A percentile compares a stretch with the other conserved stretches of the same genome.
Conservation (phyloP, 495 filamentous ascomycete genomes). For the Massariosphaeria phaeospora region DNA sequence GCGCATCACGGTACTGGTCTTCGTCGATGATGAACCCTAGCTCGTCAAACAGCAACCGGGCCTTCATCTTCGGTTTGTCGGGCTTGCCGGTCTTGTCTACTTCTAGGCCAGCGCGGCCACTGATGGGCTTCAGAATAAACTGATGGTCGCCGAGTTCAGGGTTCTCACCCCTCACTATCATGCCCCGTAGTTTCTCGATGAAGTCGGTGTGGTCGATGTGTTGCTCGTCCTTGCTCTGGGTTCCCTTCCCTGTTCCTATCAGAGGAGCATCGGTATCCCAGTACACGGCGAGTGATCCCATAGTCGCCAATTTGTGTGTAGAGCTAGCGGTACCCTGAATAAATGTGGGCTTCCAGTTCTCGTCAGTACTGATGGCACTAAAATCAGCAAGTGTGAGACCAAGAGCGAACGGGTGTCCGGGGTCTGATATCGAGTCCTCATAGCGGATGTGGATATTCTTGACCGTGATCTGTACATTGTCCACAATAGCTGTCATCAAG, state of each 20-base stretch:
- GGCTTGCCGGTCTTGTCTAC: slow-evolving; percentile 83
- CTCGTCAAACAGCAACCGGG: slow-evolving; percentile 86
- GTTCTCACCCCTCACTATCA: slow-evolving; percentile 66
- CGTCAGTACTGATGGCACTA: slow-evolving; percentile 91
- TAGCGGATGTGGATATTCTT: slow-evolving; percentile 98
- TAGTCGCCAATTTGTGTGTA: slow-evolving; percentile 85
- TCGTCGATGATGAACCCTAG: slow-evolving; percentile 93
- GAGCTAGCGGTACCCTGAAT: slow-evolving; percentile 76
- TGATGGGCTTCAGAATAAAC: slow-evolving; percentile 92
- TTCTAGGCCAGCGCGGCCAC: slow-evolving; percentile 83
- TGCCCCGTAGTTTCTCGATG: slow-evolving; percentile 64
- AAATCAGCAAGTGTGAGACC: slow-evolving; percentile 90
- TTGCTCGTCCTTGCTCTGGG: slow-evolving; percentile 56
- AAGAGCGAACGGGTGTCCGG: slow-evolving; percentile 88
- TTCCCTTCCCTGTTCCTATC: slow-evolving; percentile 66
- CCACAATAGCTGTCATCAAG: slow-evolving; percentile 89
- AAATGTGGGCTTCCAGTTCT: slow-evolving; percentile 88
- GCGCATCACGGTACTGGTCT: slow-evolving; percentile 88
- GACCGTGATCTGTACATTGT: slow-evolving; percentile 93
- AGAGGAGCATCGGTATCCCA: slow-evolving; percentile 93
- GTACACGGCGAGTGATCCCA: slow-evolving; percentile 85
- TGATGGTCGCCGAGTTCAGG: slow-evolving; percentile 58
- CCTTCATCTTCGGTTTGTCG: slow-evolving; percentile 82
- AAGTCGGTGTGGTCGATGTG: slow-evolving; percentile 66
- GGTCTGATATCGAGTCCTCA: slow-evolving; percentile 93